Percentiles rank a stretch among this genome's conserved stretches.
These are phyloP conservation scores for Coriolopsis trogii DNA, from an alignment of 1,284 basidiomycete genomes.

Conservation along the genomic window DNA sequence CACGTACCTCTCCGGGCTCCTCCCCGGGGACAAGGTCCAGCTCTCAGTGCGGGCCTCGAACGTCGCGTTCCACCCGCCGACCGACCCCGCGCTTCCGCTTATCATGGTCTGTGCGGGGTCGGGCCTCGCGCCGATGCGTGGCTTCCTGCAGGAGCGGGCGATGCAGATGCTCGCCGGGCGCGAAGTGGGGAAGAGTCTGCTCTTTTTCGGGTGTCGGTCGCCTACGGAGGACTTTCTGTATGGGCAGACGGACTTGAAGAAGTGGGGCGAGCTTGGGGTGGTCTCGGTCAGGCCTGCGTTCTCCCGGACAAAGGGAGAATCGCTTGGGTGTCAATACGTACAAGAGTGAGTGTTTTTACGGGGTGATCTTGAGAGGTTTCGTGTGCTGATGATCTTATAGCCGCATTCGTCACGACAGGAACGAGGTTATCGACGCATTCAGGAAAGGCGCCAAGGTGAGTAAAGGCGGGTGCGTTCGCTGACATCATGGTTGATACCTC, in stretches of 20 bases:
- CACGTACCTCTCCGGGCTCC: slow-evolving; percentile 47
- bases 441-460: slow-evolving; percentile 49
- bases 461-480: no score
- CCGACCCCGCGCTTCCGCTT: slow-evolving; percentile 45
- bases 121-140: slow-evolving; percentile 56
- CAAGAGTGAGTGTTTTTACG: slow-evolving; percentile 43
- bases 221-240: slow-evolving; percentile 49
- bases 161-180: slow-evolving; percentile 47
- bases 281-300: slow-evolving; percentile 55
- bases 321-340: slow-evolving; percentile 47
- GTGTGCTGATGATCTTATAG: slow-evolving; percentile 28
- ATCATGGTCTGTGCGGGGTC: slow-evolving; percentile 53
- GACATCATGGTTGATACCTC: neutral
- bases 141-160: slow-evolving; percentile 56
- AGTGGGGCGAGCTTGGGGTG: slow-evolving; percentile 46
- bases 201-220: slow-evolving; percentile 53
- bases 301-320: slow-evolving; percentile 40
- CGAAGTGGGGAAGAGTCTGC: slow-evolving; percentile 43
- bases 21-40: slow-evolving; percentile 45
- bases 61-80: slow-evolving; percentile 48
- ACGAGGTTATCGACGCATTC: slow-evolving; percentile 38
- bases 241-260: slow-evolving; percentile 41
- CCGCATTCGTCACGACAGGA: slow-evolving; percentile 47
- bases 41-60: slow-evolving; percentile 46
- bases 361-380: neutral